phyloP scores from a whole-genome alignment of 768 basidiomycete species.

The Tricholoma saponaceum region DNA sequence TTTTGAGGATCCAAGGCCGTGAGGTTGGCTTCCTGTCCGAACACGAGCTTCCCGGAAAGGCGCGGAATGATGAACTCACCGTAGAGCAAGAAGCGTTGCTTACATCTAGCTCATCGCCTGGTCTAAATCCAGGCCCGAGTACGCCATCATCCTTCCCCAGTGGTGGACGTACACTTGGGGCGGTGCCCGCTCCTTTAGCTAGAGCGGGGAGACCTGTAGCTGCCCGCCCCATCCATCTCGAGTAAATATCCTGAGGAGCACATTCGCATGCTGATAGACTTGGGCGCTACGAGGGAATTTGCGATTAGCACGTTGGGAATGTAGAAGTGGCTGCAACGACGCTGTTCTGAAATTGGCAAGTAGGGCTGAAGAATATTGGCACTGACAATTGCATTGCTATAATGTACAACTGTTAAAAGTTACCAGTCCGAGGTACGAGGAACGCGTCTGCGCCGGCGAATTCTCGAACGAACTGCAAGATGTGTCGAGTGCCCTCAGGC shows the following conservation, averaged over 20 bases:
- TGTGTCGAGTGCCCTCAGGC: conserved; percentile 86
- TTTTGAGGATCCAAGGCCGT: conserved; percentile 89
- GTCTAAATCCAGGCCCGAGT: conserved; percentile 9
- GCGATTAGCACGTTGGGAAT: conserved; percentile 84
- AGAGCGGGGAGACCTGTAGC: conserved; percentile 18
- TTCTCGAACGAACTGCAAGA: conserved; percentile 92
- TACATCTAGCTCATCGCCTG: conserved; percentile 16
- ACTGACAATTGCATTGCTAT: conserved; percentile 15
- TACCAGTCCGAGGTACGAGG: no score
- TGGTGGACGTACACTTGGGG: conserved; percentile 57
- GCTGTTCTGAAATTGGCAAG: conserved; percentile 49
- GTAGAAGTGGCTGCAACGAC: conserved; percentile 86
- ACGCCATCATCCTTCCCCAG: conserved; percentile 55
- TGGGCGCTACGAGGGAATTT: conserved; percentile 74
- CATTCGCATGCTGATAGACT: conserved; percentile 63
- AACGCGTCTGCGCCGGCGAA: conserved; percentile 93
- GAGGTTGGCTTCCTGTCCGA: conserved; percentile 89
- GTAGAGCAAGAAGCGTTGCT: conserved; percentile 15
- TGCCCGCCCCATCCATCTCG: conserved; percentile 16
- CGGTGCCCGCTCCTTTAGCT: conserved; percentile 28
- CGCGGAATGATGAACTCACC: conserved; percentile 38
- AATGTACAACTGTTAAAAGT: conserved; percentile 24
- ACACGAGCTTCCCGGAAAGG: conserved; percentile 89
- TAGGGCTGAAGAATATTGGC: background rate
- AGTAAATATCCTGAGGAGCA: conserved; percentile 50